phyloP scores from a whole-genome alignment of 192 early-diverging fungal genomes.

The Lunasporangiospora selenospora region DNA sequence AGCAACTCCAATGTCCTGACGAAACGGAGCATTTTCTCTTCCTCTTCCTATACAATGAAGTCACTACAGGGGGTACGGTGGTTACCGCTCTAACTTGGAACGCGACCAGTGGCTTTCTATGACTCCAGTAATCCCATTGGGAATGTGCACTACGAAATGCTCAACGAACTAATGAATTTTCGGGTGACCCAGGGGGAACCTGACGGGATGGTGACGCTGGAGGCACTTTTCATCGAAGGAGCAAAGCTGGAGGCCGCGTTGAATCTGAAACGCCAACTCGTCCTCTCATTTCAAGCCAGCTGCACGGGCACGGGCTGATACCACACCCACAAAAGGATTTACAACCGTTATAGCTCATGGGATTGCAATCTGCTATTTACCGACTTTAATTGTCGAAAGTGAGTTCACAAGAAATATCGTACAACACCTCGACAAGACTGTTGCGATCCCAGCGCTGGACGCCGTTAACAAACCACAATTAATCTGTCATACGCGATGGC shows the following conservation, averaged over 20 bases:
- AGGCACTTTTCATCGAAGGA: background rate
- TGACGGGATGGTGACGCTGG: background rate
- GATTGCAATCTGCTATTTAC: background rate
- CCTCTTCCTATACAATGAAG: too few relatives aligned
- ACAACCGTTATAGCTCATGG: background rate
- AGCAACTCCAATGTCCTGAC: too few relatives aligned
- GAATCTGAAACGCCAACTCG: background rate
- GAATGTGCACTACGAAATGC: background rate
- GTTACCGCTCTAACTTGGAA: too few relatives aligned
- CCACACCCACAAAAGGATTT: background rate
- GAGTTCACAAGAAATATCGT: too few relatives aligned
- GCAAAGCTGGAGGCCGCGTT: background rate
- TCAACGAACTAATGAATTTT: background rate
- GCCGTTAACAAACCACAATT: background rate
- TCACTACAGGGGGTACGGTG: too few relatives aligned
- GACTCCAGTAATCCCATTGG: too few relatives aligned
- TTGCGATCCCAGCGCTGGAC: background rate
- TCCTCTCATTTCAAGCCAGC: background rate
- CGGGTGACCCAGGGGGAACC: background rate
- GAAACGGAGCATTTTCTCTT: too few relatives aligned
- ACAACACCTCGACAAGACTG: background rate
- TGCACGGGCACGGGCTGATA: background rate
- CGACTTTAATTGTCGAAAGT: background rate
- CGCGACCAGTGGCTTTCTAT: too few relatives aligned
- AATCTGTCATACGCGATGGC: background rate